Evolutionary conservation across 495 filamentous ascomycete genomes (phyloP), one percentile per base, ranked within the genome.

Genomic region (Talaromyces trachyspermus): DNA sequence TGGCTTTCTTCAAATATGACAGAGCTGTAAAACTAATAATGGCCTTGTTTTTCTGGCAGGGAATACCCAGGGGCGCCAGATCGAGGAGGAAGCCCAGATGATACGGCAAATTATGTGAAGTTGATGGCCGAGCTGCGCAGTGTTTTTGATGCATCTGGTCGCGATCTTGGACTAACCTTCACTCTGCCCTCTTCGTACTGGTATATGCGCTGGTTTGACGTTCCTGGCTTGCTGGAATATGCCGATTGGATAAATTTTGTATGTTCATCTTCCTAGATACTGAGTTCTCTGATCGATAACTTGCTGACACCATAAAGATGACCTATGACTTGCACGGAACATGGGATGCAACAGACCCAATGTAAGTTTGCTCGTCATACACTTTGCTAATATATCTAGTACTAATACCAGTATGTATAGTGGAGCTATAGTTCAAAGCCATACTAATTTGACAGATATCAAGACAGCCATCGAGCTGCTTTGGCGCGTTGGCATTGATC

Each of bases 231-330:
- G 23, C 41, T 59, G 12, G 15, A 59, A 2, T 39, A 60, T 27
- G 60, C 73, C 1, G 73, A 78, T 48, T 80, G 62, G 54, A 57
- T 77, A 46, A 80, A 80, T 47, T 6, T 80, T n/a, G n/a, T 22
- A 83, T 83, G 78, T 55, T 49, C 8, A 79, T 79, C 44, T 71
- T 76, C 52, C 20, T 75, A 4, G 33, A 15, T 8, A 37, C n/a
- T 37, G 19, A 15, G 6, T 15, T 15, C 19, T 9, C 33, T 24
- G 20, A 20, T 6, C 15, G 10, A 8, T 9, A 24, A 43, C 40
- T 11, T 11, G 14, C 12, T 29, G 12, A 43, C 1, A 14, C 7
- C 22, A 20, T 20, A 43, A 2, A 24, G n/a, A 25, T 7, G 14
- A 7, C 19, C 19, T 27, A n/a, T 24, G 8, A 29, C n/a, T 29